Evolutionary conservation across 2,329 filamentous ascomycete species (phyloP).

Genomic region (Chaetomiaceae sp.): DNA sequence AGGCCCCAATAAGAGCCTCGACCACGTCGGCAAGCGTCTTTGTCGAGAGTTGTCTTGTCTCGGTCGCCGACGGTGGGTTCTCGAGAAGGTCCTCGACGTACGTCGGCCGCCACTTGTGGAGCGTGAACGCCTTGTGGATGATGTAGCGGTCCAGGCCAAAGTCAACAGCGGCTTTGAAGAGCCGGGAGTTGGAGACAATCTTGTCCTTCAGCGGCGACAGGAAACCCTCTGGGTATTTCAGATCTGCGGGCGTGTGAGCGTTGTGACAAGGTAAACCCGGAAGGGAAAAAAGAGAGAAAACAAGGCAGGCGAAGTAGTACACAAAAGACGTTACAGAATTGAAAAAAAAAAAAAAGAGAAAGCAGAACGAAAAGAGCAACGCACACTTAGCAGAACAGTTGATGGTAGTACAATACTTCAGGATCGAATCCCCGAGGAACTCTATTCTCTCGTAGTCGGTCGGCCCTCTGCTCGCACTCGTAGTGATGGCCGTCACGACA

Average conservation of each 20-base stretch:
- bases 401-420: slow-evolving; percentile 69
- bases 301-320: no score
- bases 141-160: slow-evolving; percentile 69
- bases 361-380: slow-evolving; percentile 22
- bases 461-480: slow-evolving; percentile 54
- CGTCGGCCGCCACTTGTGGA: slow-evolving; percentile 65
- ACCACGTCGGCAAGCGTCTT: slow-evolving; percentile 86
- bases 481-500: slow-evolving; percentile 64
- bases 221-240: slow-evolving; percentile 69
- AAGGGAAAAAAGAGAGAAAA: no score
- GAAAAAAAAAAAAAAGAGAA: no score
- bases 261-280: background rate
- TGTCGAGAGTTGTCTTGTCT: slow-evolving; percentile 51
- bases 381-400: slow-evolving; percentile 55
- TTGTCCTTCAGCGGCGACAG: slow-evolving; percentile 63
- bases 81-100: slow-evolving; percentile 44
- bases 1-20: slow-evolving; percentile 76
- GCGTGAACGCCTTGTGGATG: slow-evolving; percentile 61
- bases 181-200: slow-evolving; percentile 69
- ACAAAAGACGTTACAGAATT: no score
- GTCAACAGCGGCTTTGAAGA: slow-evolving; percentile 60
- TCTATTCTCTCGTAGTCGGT: slow-evolving; percentile 79
- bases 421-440: slow-evolving; percentile 76
- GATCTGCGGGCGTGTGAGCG: slow-evolving; percentile 40
- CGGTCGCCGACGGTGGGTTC: slow-evolving; percentile 12